Evolutionary conservation across 225 moss, liverwort and hornwort species (phyloP), one percentile per base, ranked within the genome.

Genomic region (Marchantia polymorpha): DNA sequence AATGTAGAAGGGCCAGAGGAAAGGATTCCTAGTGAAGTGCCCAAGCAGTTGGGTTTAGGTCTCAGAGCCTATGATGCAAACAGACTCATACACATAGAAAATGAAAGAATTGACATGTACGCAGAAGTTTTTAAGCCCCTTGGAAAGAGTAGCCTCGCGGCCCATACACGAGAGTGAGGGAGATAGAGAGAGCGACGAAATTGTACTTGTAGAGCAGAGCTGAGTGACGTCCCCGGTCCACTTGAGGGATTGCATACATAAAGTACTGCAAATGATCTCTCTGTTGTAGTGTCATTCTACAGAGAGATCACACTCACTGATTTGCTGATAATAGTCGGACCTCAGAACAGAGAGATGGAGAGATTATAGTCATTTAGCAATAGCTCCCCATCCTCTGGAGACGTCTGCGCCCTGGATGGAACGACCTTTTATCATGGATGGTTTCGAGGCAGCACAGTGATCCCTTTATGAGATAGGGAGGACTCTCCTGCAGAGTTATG

Each of bases 161-260:
- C 71, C 20, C 71, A 72, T 50, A 30, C 11, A 5, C 22, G 71
- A 72, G 22, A 56, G 56, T 12, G 56, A 56, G 56, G 9, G 56
- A 56, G 56, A 56, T 3, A 72, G 50, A 68, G 68, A 14, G 10
- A 68, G 46, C 17, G 68, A 68, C 12, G 7, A 68, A 46, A n/a
- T 50, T 50, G 71, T 72, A 71, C 70, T 69, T 19, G 6, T 72
- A 72, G 71, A 72, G 71, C n/a, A 72, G 48, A n/a, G 71, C 46
- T 51, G 20, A 51, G 12, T 51, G 25, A 72, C 49, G n/a, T 49
- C n/a, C 50, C 49, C 22, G 6, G 8, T 68, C 50, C 39, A 23
- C 11, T 25, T n/a, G 49, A 50, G 51, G 17, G 30, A 30, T 16
- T 68, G 68, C 12, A 49, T 17, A 50, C n/a, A 30, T 7, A 51